Evolutionary conservation across 2,329 filamentous ascomycete genomes (phyloP), one percentile per base, ranked within the genome.

Genomic region (Clarireedia sp.): DNA sequence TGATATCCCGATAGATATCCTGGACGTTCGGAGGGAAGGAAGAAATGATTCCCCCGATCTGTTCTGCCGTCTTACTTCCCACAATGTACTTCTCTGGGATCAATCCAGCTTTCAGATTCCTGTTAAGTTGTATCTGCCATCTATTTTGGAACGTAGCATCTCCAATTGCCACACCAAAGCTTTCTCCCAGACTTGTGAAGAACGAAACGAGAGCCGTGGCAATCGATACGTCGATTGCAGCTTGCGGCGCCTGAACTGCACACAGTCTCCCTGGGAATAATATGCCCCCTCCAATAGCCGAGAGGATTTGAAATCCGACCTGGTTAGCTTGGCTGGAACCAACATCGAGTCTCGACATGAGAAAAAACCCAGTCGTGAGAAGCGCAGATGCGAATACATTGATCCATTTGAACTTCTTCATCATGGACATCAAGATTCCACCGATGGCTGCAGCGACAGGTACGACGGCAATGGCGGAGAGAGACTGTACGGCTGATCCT

Each of bases 161-260:
- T 12, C 64, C 62, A 36, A 66, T 63, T n/a, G 60, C 64, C 45
- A 66, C 60, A 9, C 63, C 63, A 44, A 66, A 59, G 6, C 58
- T 57, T 52, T 64, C 51, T 10, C 64, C 64, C 3, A 64, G 48
- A 10, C 55, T 70, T 26, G 65, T 63, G 3, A 66, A 63, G 58
- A 62, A 68, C 21, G 59, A 63, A 49, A 59, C 46, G 19, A 62
- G 36, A 29, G 58, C 58, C 1, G 60, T 60, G 3, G 56, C 58
- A 44, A 62, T 62, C n/a, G 58, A 52, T 9, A 62, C 56, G 38
- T 62, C 58, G 29, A 51, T 51, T n/a, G 55, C 51, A 4, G 23
- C 41, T 46, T 57, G 56, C 6, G 56, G 55, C 24, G 60, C 58
- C 38, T 62, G 60, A 7, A 58, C 54, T 14, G 60, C 60, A 23